Evolutionary conservation across 495 filamentous ascomycete genomes (phyloP).

Genomic region (Podospora conica): DNA sequence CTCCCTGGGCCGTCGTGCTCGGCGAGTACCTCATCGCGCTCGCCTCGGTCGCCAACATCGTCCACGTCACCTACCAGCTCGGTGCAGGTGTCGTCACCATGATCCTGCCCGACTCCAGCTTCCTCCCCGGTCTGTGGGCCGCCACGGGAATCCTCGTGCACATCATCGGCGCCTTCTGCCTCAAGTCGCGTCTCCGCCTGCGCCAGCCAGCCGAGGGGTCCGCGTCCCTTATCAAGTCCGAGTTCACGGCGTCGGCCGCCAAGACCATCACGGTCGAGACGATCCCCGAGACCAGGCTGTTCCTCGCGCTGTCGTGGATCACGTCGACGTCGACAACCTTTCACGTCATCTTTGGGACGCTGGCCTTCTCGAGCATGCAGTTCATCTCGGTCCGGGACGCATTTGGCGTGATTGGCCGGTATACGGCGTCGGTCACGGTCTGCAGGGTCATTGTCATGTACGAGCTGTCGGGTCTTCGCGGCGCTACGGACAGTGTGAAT

Average conservation of each 20-base stretch:
- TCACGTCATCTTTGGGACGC: constrained; percentile 26
- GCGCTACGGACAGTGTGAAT: background rate
- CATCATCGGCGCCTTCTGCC: constrained; percentile 7
- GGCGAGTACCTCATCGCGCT: constrained; percentile 21
- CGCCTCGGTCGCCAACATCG: constrained; percentile 20
- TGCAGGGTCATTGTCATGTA: constrained; percentile 26
- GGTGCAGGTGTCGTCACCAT: constrained; percentile 19
- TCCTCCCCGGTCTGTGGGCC: constrained; percentile 17
- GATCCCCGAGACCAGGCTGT: constrained; percentile 8
- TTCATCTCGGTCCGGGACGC: constrained; percentile 22
- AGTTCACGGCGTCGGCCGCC: constrained; percentile 1
- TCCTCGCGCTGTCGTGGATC: constrained; percentile 19
- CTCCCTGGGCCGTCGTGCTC: constrained; percentile 3
- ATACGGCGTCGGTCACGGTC: constrained; percentile 18
- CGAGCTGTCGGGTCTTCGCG: constrained; percentile 16
- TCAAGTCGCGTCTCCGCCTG: background rate
- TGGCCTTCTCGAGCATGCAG: constrained; percentile 24
- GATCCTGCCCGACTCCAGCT: constrained; percentile 15
- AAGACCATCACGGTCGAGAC: constrained; percentile 13
- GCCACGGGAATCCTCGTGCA: constrained; percentile 15
- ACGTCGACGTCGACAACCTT: constrained; percentile 10
- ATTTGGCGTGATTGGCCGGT: constrained; percentile 21
- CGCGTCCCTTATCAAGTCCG: background rate
- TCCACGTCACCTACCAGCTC: constrained; percentile 18
- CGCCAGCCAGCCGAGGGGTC: background rate